Conservation (phyloP, 805 yeast genomes). For the Spathaspora arborariae region DNA sequence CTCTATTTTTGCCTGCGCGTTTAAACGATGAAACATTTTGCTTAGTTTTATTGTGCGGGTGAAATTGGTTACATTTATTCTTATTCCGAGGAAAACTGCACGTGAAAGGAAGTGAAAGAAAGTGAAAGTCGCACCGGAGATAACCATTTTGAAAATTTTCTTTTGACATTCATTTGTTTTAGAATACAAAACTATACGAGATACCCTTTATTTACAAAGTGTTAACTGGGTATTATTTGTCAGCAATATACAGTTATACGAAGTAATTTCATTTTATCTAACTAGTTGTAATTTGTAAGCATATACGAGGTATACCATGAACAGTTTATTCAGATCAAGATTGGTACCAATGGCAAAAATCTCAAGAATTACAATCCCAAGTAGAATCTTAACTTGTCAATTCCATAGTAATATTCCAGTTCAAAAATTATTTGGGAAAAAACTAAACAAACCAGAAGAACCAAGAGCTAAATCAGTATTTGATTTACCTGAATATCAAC, state of each 20-base stretch:
- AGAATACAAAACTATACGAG: neutral
- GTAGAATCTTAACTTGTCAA: neutral
- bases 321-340: neutral
- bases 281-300: neutral
- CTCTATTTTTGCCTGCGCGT: neutral
- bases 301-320: neutral
- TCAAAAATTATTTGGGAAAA: neutral
- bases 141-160: neutral
- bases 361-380: neutral
- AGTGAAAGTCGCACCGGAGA: too few relatives aligned
- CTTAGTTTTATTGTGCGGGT: neutral
- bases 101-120: too few relatives aligned
- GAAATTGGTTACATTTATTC: neutral
- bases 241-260: neutral
- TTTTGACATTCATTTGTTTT: neutral
- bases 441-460: neutral
- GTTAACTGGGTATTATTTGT: too few relatives aligned
- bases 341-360: neutral
- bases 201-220: too few relatives aligned
- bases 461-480: neutral
- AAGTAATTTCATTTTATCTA: neutral
- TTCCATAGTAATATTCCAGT: neutral
- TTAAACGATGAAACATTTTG: too few relatives aligned
- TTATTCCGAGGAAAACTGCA: too few relatives aligned
- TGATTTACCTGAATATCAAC: neutral